Percentiles rank a stretch among this genome's conserved stretches.
These are phyloP conservation scores for Rachicladosporium sp. DNA, from an alignment of 2,329 filamentous ascomycete species.

Conservation along the genomic window DNA sequence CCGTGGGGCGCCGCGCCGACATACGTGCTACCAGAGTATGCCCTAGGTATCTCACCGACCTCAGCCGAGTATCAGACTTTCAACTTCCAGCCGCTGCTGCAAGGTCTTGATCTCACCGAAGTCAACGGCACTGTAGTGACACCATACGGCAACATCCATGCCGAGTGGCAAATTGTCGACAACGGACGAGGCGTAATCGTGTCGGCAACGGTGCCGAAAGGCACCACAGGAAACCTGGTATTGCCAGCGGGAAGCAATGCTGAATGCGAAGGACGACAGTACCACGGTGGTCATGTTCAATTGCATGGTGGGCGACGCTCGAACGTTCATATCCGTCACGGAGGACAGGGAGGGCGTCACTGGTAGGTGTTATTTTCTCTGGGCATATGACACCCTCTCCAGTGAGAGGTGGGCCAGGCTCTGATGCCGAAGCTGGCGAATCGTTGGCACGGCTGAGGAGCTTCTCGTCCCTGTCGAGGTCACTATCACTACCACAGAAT, in stretches of 20 bases:
- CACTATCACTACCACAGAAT: no score
- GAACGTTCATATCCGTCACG: no score
- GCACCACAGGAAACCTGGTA: conserved; percentile 1
- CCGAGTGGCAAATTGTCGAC: conserved; percentile 12
- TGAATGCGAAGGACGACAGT: no score
- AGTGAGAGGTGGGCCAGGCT: no score
- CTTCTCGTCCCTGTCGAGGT: no score
- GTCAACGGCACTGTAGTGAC: conserved; percentile 18
- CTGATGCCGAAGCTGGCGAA: no score
- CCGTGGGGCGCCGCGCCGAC: conserved; percentile 36
- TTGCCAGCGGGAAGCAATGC: background rate
- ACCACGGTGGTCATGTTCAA: no score
- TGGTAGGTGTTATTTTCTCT: no score
- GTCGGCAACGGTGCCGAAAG: conserved; percentile 1
- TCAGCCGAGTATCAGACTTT: conserved; percentile 19
- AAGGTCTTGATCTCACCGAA: conserved; percentile 17
- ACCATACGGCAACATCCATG: conserved; percentile 14
- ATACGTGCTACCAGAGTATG: conserved; percentile 31
- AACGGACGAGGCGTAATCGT: background rate
- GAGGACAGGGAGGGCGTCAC: no score
- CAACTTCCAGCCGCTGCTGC: conserved; percentile 17
- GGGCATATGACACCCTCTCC: no score
- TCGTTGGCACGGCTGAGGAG: no score
- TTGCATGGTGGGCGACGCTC: no score
- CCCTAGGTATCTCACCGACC: conserved; percentile 17